Percentiles rank a stretch among this genome's conserved stretches.
Evolutionary conservation across 2,329 filamentous ascomycete species (phyloP).

Genomic region (Calonectria pseudoreteaudii): DNA sequence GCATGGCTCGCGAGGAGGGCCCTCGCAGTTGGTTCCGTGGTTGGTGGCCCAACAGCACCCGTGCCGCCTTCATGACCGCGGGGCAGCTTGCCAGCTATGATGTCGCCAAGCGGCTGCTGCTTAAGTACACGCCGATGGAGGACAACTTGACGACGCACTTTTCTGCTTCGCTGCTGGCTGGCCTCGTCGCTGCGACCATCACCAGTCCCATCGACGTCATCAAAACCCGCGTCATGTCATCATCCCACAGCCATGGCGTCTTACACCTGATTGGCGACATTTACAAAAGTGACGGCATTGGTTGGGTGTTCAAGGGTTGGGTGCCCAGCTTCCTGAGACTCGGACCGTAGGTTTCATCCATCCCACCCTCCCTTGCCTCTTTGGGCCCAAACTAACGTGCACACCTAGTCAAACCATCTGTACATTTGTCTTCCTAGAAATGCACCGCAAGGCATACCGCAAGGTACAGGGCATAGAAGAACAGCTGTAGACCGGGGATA

Average conservation of each 20-base stretch:
- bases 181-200: conserved; percentile 85
- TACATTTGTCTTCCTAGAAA: conserved; percentile 88
- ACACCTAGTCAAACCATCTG: conserved; percentile 79
- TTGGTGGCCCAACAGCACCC: conserved; percentile 83
- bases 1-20: conserved; percentile 91
- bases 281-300: conserved; percentile 76
- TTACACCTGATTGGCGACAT: conserved; percentile 73
- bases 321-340: conserved; percentile 78
- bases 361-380: neutral
- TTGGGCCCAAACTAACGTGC: conserved; percentile 23
- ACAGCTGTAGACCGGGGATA: conserved; percentile 38
- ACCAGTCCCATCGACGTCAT: conserved; percentile 90
- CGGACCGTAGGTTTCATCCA: conserved; percentile 64
- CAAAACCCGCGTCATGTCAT: conserved; percentile 89
- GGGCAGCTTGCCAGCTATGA: conserved; percentile 88
- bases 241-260: conserved; percentile 64
- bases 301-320: conserved; percentile 93
- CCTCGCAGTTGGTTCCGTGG: conserved; percentile 82
- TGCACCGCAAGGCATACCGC: conserved; percentile 84
- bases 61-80: conserved; percentile 89
- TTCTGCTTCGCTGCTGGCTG: conserved; percentile 80
- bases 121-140: conserved; percentile 73
- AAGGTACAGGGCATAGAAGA: conserved; percentile 57
- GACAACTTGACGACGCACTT: conserved; percentile 84
- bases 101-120: conserved; percentile 78